Base-by-base conservation (phyloP, 495 filamentous ascomycete species). In the Penicillium simplicissimum region DNA sequence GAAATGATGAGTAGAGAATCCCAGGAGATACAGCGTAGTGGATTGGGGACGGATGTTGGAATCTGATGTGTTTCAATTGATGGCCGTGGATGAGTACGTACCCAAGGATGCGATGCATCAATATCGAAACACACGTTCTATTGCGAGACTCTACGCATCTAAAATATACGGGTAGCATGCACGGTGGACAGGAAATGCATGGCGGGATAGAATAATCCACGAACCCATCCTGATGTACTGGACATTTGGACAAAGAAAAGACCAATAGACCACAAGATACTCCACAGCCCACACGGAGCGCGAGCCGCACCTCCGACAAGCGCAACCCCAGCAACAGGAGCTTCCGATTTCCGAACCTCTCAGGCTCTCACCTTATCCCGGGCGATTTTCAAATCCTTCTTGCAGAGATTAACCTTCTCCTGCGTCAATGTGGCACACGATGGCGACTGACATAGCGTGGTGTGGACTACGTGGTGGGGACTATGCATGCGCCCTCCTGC, bases 361-460 rank as follows among this genome's bases (percentile, higher is more conserved):
- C 28, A 9, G 23, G 5, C 14, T 43, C 38, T 52, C 10, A 10
- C 13, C 23, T 28, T 8, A 17, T n/a, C 28, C 47, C 23, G 11
- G 15, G 2, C 28, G 21, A 51, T 21, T 23, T 23, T 8, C 4
- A 25, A 28, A 48, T 28, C 45, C 8, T 10, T 48, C 23, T 4
- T 14, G 28, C 25, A 17, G 14, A 52, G n/a, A 52, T 52, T 52
- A 57, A 57, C 53, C 54, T 53, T 48, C 38, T 40, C 38, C 11
- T 57, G 52, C 59, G 56, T 55, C 34, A 36, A 28, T 56, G 55
- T 62, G 55, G 52, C 36, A 56, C 56, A 35, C 17, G 45, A 57
- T 19, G 57, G 56, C 58, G 19, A 40, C 23, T 58, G 25, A 36
- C 45, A 52, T 13, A 13, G 35, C 43, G 56, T 37, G 45, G 56